Conservation (phyloP, 768 basidiomycete species). For the Sarcodon sp. region DNA sequence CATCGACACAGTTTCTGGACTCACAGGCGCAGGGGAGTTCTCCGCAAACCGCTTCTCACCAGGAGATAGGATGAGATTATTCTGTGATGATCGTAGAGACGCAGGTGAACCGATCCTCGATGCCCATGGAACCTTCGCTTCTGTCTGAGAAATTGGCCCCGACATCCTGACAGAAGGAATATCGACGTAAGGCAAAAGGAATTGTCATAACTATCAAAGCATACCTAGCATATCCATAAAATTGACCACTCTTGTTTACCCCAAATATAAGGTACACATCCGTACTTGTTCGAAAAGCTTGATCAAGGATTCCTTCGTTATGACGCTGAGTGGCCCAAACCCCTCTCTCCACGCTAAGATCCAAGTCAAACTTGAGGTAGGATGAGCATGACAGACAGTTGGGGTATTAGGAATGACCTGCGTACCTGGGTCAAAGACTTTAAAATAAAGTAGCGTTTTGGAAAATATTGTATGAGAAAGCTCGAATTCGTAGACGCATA, state of each 20-base stretch:
- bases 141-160: slow-evolving; percentile 42
- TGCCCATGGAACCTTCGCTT: slow-evolving; percentile 46
- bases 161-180: slow-evolving; percentile 41
- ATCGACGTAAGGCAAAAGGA: neutral
- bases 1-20: neutral
- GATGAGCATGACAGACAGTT: neutral
- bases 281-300: slow-evolving; percentile 82
- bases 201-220: slow-evolving; percentile 7
- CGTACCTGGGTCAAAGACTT: slow-evolving; percentile 75
- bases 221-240: slow-evolving; percentile 84
- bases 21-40: slow-evolving; percentile 24
- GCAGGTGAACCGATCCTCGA: slow-evolving; percentile 23
- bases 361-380: slow-evolving; percentile 49
- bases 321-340: slow-evolving; percentile 91
- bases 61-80: slow-evolving; percentile 19
- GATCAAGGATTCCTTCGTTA: slow-evolving; percentile 84
- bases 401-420: neutral
- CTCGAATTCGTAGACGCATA: slow-evolving; percentile 78
- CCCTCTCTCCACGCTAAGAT: slow-evolving; percentile 65
- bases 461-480: slow-evolving; percentile 64
- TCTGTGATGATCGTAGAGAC: neutral
- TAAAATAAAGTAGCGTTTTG: slow-evolving; percentile 84
- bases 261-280: slow-evolving; percentile 87
- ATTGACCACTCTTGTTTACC: slow-evolving; percentile 90
- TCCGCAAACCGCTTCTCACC: slow-evolving; percentile 25